These are phyloP conservation scores for Alternaria arbusti DNA, from an alignment of 2,329 filamentous ascomycete genomes.

Conservation along the genomic window DNA sequence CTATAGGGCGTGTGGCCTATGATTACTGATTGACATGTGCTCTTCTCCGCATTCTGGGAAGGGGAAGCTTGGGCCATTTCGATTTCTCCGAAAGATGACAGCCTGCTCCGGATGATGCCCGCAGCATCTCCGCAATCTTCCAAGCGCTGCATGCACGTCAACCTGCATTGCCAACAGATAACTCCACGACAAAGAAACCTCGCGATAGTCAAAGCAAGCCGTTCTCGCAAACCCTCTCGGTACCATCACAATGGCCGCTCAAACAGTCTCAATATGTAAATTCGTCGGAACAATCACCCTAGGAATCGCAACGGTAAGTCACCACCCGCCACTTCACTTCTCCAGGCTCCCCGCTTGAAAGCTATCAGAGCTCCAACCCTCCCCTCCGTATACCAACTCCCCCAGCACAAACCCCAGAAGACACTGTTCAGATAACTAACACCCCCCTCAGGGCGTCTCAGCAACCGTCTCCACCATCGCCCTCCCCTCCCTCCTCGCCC, in stretches of 20 bases:
- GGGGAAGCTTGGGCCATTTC: constrained; percentile 1
- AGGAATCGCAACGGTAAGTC: constrained; percentile 82
- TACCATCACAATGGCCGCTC: constrained; percentile 62
- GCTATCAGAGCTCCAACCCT: constrained; percentile 2
- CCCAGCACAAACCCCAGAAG: not conserved
- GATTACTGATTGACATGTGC: not conserved
- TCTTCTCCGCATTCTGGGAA: constrained; percentile 4
- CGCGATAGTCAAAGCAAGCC: not conserved
- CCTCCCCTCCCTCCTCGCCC: constrained; percentile 78
- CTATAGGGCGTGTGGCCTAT: not conserved
- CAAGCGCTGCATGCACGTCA: constrained; percentile 22
- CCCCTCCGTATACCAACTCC: not conserved
- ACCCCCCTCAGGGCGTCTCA: constrained; percentile 75
- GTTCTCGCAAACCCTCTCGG: not conserved
- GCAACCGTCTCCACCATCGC: constrained; percentile 81
- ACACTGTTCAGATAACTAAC: not conserved
- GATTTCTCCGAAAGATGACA: not conserved
- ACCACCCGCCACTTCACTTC: constrained; percentile 19
- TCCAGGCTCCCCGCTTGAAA: constrained; percentile 6
- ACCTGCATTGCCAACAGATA: constrained; percentile 15
- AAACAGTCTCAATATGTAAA: constrained; percentile 79
- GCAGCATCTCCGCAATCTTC: constrained; percentile 23
- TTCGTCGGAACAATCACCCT: constrained; percentile 92
- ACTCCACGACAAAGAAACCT: not conserved
- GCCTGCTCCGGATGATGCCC: constrained; percentile 5